phyloP scores from a whole-genome alignment of 306 rosid species.

The Lagenaria siceraria region DNA sequence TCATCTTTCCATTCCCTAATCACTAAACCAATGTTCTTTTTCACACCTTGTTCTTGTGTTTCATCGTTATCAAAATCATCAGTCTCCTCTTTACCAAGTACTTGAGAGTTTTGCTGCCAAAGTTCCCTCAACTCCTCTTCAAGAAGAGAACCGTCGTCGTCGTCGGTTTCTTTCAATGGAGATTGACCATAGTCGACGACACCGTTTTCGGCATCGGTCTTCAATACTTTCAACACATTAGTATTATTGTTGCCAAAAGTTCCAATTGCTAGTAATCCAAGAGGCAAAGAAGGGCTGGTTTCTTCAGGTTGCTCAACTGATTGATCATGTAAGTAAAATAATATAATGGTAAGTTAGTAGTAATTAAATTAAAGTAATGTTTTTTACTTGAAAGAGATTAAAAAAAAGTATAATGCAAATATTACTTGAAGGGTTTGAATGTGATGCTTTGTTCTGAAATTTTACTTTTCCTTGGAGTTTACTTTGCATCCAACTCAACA shows the following conservation, averaged over 20 bases:
- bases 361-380: not conserved
- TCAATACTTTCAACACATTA: slow-evolving; percentile 32
- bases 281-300: slow-evolving; percentile 68
- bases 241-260: slow-evolving; percentile 62
- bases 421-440: slow-evolving; percentile 1
- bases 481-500: slow-evolving; percentile 7
- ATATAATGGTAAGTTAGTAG: not conserved
- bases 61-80: slow-evolving; percentile 24
- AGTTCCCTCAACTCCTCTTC: slow-evolving; percentile 62
- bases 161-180: slow-evolving; percentile 39
- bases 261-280: slow-evolving; percentile 73
- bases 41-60: slow-evolving; percentile 47
- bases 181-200: slow-evolving; percentile 36
- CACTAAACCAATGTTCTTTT: slow-evolving; percentile 59
- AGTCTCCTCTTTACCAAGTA: slow-evolving; percentile 42
- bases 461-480: slow-evolving; percentile 1
- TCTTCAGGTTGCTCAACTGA: slow-evolving; percentile 64
- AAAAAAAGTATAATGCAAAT: not conserved
- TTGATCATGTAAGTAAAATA: slow-evolving; percentile 7
- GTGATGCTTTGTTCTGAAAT: not conserved
- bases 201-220: slow-evolving; percentile 13
- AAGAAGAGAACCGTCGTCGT: slow-evolving; percentile 38
- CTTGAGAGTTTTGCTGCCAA: slow-evolving; percentile 39
- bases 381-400: too few relatives aligned
- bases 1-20: slow-evolving; percentile 63